phyloP scores from a whole-genome alignment of 1,139 yeast genomes.

The Kurtzmaniella quercitrusa region DNA sequence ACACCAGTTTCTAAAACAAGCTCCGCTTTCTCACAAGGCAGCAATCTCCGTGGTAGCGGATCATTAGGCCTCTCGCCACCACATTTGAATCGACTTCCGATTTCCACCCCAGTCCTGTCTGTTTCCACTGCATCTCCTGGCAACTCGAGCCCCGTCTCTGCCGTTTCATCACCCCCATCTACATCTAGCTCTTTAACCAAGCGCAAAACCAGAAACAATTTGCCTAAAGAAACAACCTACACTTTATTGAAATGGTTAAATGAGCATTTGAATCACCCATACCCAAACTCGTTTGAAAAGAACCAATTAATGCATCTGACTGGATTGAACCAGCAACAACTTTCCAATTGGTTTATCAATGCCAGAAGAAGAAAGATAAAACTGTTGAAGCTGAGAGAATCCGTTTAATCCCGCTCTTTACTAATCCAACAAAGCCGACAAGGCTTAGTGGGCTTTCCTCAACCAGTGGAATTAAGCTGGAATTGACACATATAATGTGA shows the following conservation, averaged over 20 bases:
- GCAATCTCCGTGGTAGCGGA: background rate
- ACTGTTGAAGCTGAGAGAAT: constrained; percentile 32
- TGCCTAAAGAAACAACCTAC: constrained; percentile 86
- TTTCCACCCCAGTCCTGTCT: background rate
- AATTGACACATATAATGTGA: constrained; percentile 1
- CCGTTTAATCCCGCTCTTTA: background rate
- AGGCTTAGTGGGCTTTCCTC: background rate
- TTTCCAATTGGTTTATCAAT: constrained; percentile 95
- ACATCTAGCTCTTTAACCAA: constrained; percentile 1
- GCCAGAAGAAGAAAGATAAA: constrained; percentile 83
- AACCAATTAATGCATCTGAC: constrained; percentile 74
- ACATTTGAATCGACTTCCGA: background rate
- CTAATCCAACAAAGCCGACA: no score
- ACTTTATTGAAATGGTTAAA: constrained; percentile 80
- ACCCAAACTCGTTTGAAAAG: constrained; percentile 90
- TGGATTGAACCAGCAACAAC: constrained; percentile 85
- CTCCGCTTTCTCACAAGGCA: background rate
- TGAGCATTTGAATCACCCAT: constrained; percentile 85
- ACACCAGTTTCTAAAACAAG: background rate
- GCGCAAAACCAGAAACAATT: constrained; percentile 62
- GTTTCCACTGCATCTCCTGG: background rate
- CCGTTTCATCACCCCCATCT: background rate
- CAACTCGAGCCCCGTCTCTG: background rate
- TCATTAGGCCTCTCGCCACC: background rate
- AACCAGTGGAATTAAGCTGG: background rate